Evolutionary conservation across 2,329 filamentous ascomycete species (phyloP).

Genomic region (Pyrenophora graminea): DNA sequence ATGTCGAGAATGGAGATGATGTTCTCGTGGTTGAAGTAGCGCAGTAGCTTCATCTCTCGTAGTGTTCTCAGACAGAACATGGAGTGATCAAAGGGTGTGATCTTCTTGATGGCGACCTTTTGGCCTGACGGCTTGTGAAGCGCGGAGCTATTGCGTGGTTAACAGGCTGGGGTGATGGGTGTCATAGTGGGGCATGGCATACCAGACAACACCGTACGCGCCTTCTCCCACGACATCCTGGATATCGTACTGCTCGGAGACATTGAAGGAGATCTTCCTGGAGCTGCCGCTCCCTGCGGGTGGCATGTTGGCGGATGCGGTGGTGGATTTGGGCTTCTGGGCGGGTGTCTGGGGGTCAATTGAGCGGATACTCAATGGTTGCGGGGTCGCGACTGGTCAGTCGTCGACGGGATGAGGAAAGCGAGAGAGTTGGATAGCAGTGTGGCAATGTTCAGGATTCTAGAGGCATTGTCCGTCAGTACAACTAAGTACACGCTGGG

Average conservation of each 20-base stretch:
- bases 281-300: constrained; percentile 56
- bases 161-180: constrained; percentile 14
- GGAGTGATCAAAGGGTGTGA: constrained; percentile 97
- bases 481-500: constrained; percentile 15
- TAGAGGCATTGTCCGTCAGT: constrained; percentile 29
- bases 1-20: constrained; percentile 99
- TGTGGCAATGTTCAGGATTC: constrained; percentile 10
- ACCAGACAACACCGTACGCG: constrained; percentile 98
- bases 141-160: constrained; percentile 69
- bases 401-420: background rate
- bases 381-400: constrained; percentile 15
- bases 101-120: constrained; percentile 99
- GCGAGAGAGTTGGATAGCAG: constrained; percentile 1
- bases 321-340: constrained; percentile 20
- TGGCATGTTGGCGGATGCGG: constrained; percentile 40
- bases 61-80: constrained; percentile 98
- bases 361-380: constrained; percentile 21
- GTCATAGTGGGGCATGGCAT: constrained; percentile 47
- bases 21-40: constrained; percentile 99
- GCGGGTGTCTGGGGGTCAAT: constrained; percentile 17
- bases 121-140: constrained; percentile 97
- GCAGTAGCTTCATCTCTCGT: constrained; percentile 97
- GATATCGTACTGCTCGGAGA: constrained; percentile 99
- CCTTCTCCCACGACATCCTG: constrained; percentile 99
- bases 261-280: constrained; percentile 99